phyloP scores from a whole-genome alignment of 352 stramenopile genomes.

The Phytophthora pluvialis region DNA sequence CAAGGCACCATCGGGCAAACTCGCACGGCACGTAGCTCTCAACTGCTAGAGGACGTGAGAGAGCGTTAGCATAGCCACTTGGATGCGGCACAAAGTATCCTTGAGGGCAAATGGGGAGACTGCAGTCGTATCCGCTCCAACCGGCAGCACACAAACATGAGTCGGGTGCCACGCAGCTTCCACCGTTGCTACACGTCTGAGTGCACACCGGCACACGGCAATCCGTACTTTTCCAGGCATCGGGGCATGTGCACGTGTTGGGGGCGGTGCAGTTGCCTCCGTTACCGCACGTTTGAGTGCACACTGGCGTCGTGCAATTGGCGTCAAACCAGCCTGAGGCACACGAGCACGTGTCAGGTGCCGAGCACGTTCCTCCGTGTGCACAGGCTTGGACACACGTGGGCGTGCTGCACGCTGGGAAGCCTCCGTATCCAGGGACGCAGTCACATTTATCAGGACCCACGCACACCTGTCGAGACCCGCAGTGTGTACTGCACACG shows the following conservation, averaged over 20 bases:
- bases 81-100: conserved; percentile 92
- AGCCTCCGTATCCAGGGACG: conserved; percentile 90
- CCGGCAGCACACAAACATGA: conserved; percentile 94
- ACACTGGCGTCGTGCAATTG: conserved; percentile 97
- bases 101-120: conserved; percentile 91
- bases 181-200: conserved; percentile 90
- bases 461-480: conserved; percentile 88
- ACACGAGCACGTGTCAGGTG: conserved; percentile 95
- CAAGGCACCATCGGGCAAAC: conserved; percentile 88
- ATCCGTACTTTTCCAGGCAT: conserved; percentile 90
- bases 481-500: conserved; percentile 60
- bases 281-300: conserved; percentile 96
- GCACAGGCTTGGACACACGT: conserved; percentile 92
- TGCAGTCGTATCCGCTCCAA: conserved; percentile 94
- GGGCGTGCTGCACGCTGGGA: conserved; percentile 72
- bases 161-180: conserved; percentile 92
- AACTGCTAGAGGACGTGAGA: conserved; percentile 69
- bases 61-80: conserved; percentile 61
- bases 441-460: conserved; percentile 92
- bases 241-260: conserved; percentile 90
- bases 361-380: conserved; percentile 88
- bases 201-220: conserved; percentile 93
- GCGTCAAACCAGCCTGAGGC: conserved; percentile 93
- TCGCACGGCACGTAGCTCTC: conserved; percentile 92
- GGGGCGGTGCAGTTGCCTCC: conserved; percentile 94